Base-by-base conservation (phyloP, 2,329 filamentous ascomycete genomes). In the Zopfia rhizophila region DNA sequence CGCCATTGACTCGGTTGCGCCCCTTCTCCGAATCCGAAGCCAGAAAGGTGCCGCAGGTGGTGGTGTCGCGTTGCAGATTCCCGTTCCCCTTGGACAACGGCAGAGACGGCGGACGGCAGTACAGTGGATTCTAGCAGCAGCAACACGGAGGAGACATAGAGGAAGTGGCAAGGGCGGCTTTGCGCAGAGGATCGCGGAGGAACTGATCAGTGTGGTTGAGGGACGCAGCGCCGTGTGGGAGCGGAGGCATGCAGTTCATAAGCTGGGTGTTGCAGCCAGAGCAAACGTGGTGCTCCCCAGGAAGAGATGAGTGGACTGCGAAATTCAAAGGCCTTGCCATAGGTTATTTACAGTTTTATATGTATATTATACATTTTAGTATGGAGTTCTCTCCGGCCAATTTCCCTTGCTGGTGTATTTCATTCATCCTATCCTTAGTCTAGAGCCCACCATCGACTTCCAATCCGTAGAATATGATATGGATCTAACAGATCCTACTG, bases 1-100 rank as follows among this genome's bases (percentile, higher is more conserved):
- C 22, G 91, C 92, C 22, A 86, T 99, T 63, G 94, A 99, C 79
- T 95, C 90, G 7, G 88, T 99, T 17, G 90, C 92, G 1, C 94
- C 94, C 7, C 82, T 99, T 12, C 78, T 99, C 65, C 87, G 88
- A 57, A 86, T 99, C 65, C 84, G 86, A 42, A 82, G 82, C 51
- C 82, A 91, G 61, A 85, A 85, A 63, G 91, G 91, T 58, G 83
- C 89, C 24, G 90, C 88, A 1, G 93, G 93, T 74, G 94, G 94
- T 77, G 94, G 94, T 72, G 82, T 84, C 24, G 83, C 90, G 10
- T 82, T 97, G 47, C 90, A 93, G 44, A 82, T 97, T 24, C 94
- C 94, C 0, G 79, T 87, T 16, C 93, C 94, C 1, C 78, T 97
- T 14, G 78, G 80, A 1, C 75, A 87, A 53, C 82, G 91, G 50